Base-by-base conservation (phyloP, 2,329 filamentous ascomycete species). In the Clonostachys rosea region DNA sequence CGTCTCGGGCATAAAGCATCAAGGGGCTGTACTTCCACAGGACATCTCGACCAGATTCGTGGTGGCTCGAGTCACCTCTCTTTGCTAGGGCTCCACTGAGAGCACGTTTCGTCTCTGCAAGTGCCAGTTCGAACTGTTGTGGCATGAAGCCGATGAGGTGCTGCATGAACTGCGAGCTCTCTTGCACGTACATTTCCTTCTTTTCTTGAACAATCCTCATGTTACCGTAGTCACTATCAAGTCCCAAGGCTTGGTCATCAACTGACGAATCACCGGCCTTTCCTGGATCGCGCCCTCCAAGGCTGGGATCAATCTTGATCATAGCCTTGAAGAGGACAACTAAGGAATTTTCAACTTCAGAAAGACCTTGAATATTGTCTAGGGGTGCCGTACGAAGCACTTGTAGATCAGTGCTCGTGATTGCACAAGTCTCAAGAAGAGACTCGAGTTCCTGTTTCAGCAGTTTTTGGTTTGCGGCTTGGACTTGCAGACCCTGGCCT, bases 201-300 rank as follows among this genome's bases (percentile, higher is more conserved):
- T 96, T 96, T 65, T 97, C 91, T 56, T 91, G 89, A 24, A 99
- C 82, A 39, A 95, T 91, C 47, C 89, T 84, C 92, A 99, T 97
- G 55, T 89, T 86, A 34, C 89, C 89, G 52, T 86, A 90, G 58
- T 90, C 87, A 45, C 79, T 84, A 56, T 87, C 84, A 36, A 87
- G 80, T 5, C 75, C 74, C 24, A 68, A 66, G 12, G 68, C 61
- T 46, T 75, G 73, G 34, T 68, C 64, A 37, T 67, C 64, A 7
- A 70, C 63, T 49, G 75, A 73, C 14, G 69, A 59, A 47, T 79
- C 75, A 46, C 70, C 73, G 52, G 66, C 74, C 56, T 74, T 76
- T 46, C 69, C 65, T 18, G 69, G 59, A 47, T 77, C 75, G 46
- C 68, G 64, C 46, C 68, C 70, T 45, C 86, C 80, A 42, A 92